Evolutionary conservation across 1,284 basidiomycete genomes (phyloP), one percentile per base, ranked within the genome.

Genomic region (Leccinum griseonigrum): DNA sequence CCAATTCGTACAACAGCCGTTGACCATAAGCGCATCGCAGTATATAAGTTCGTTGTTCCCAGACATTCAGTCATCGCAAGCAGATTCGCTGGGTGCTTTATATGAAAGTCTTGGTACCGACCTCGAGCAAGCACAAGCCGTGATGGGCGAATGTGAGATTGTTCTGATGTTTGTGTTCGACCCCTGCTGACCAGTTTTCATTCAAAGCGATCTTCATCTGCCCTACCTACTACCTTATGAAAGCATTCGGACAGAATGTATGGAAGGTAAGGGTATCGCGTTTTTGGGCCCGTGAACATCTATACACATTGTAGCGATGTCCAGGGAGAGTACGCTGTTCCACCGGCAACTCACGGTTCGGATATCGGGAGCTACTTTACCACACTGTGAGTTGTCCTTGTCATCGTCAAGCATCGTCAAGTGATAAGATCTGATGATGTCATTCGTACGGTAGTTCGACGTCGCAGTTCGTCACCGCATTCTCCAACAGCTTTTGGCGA

Each of bases 101-200:
- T 71, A 71, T n/a, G 46, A 18, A 14, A 28, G 54, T n/a, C 54
- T 69, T 16, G 69, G 66, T 6, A 60, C 56, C 3, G 50, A 60
- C 4, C 29, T 62, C 1, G 48, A 63, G 4, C 62, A 63, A 40
- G 76, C 71, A 2, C 69, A 67, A 29, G 71, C 69, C 3, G 77
- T 81, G 5, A 78, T 79, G 73, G 75, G 78, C 3, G 79, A 83
- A 75, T 70, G 81, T 81, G 52, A 56, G 57, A n/a, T 14, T 16
- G 14, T 50, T 3, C 14, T 11, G 22, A 9, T 46, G 4, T 22
- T 53, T 10, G 7, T 31, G 36, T 46, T 28, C 14, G 16, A 51
- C 18, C 16, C 1, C 6, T 34, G 10, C 10, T 58, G 34, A 57
- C n/a, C 2, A 6, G 6, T 16, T 13, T 8, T 38, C 36, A 26